phyloP scores from a whole-genome alignment of 352 stramenopile genomes.

The Pythium grandisporangium region DNA sequence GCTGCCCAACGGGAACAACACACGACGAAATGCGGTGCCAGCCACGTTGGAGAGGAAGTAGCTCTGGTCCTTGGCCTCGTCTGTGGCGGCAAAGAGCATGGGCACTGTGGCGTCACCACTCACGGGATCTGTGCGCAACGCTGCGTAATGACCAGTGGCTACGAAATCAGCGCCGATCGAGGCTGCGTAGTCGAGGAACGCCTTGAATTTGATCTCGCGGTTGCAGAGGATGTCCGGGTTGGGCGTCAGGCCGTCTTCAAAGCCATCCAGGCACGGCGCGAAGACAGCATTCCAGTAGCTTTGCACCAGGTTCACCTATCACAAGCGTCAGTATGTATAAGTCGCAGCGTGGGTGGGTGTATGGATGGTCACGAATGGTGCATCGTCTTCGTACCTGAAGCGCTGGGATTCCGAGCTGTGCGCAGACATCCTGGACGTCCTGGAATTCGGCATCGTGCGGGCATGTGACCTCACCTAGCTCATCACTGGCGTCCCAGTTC shows the following conservation, averaged over 20 bases:
- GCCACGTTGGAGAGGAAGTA: conserved; percentile 94
- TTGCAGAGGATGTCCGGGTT: conserved; percentile 97
- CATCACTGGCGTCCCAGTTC: conserved; percentile 96
- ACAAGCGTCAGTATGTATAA: no score
- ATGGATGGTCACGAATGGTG: no score
- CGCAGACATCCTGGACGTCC: conserved; percentile 89
- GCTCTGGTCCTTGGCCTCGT: conserved; percentile 93
- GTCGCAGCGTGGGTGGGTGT: no score
- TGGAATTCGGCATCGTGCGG: conserved; percentile 88
- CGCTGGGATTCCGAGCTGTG: conserved; percentile 88
- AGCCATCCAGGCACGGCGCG: conserved; percentile 91
- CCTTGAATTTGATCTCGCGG: conserved; percentile 97
- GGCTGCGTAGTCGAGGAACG: conserved; percentile 89
- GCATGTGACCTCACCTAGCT: conserved; percentile 79
- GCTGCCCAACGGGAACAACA: conserved; percentile 94
- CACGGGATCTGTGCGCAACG: conserved; percentile 30
- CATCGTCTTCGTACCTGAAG: no score
- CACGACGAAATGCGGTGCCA: conserved; percentile 56
- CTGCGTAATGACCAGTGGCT: conserved; percentile 96
- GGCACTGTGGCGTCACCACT: conserved; percentile 13
- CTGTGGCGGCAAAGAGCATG: conserved; percentile 76
- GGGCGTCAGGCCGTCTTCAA: conserved; percentile 76
- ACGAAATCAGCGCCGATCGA: conserved; percentile 85
- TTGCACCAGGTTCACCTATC: conserved; percentile 87
- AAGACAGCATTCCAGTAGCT: conserved; percentile 99